Evolutionary conservation across 495 filamentous ascomycete genomes (phyloP).

Genomic region (Aspergillus baeticus): DNA sequence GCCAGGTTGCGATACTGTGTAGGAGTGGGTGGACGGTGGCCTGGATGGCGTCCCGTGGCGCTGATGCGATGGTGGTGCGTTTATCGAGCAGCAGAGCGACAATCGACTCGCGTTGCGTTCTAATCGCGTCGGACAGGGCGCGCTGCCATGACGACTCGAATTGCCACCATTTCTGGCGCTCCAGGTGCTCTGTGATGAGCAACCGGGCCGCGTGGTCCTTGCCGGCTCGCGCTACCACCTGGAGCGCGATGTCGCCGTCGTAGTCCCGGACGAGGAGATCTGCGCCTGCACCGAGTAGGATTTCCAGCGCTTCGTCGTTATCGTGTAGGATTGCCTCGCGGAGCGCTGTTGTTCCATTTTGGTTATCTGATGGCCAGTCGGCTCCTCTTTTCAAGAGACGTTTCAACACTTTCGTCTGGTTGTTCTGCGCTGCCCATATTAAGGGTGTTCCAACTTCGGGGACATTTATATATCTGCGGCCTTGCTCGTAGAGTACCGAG

Average conservation of each 20-base stretch:
- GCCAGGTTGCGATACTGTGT: neutral
- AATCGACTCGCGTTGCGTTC: neutral
- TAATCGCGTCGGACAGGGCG: neutral
- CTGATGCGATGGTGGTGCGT: neutral
- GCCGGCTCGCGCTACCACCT: neutral
- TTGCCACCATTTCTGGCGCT: neutral
- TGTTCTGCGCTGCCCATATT: constrained; percentile 8
- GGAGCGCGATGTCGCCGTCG: neutral
- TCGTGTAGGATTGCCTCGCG: neutral
- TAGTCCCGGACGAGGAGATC: neutral
- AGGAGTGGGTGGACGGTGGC: no score
- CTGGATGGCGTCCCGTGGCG: no score
- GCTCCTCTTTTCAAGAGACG: neutral
- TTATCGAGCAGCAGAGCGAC: neutral
- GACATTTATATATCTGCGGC: neutral
- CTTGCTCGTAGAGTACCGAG: neutral
- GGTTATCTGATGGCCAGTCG: neutral
- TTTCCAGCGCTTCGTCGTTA: neutral
- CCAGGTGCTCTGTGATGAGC: neutral
- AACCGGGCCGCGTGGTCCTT: neutral
- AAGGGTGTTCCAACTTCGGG: neutral
- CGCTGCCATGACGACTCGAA: neutral
- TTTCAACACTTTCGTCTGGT: neutral
- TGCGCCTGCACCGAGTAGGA: neutral
- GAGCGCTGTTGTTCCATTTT: neutral